phyloP scores from a whole-genome alignment of 2,329 filamentous ascomycete species.

The Talaromyces sp. region DNA sequence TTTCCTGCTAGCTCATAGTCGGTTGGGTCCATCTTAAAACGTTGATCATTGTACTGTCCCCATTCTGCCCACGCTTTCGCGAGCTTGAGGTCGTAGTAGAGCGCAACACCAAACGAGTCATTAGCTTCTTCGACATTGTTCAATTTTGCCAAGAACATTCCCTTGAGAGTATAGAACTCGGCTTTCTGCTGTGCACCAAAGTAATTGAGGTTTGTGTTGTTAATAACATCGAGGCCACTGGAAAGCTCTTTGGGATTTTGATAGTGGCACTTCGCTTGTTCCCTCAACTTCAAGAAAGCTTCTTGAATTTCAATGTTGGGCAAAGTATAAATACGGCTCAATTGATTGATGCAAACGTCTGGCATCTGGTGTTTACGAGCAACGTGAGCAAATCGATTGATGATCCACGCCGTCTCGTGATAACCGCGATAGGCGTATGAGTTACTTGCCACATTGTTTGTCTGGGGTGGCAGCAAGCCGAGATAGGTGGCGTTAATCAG shows the following conservation, averaged over 20 bases:
- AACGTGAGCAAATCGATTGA: conserved; percentile 97
- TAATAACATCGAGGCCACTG: conserved; percentile 94
- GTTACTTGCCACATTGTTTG: conserved; percentile 78
- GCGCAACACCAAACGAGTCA: conserved; percentile 85
- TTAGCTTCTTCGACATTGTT: conserved; percentile 88
- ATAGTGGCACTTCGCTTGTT: conserved; percentile 98
- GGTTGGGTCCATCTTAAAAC: conserved; percentile 85
- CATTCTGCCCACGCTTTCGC: conserved; percentile 99
- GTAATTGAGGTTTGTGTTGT: conserved; percentile 98
- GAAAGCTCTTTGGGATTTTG: conserved; percentile 90
- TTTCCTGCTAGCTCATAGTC: conserved; percentile 83
- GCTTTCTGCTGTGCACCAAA: conserved; percentile 95
- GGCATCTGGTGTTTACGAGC: conserved; percentile 94
- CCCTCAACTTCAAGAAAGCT: conserved; percentile 94
- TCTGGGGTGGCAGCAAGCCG: conserved; percentile 72
- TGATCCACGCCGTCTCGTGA: conserved; percentile 99
- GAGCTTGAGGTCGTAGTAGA: conserved; percentile 93
- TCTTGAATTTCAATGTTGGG: conserved; percentile 99
- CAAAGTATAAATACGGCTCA: conserved; percentile 96
- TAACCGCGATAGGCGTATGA: conserved; percentile 97
- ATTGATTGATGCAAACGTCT: conserved; percentile 94
- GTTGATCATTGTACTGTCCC: conserved; percentile 95
- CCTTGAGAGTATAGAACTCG: conserved; percentile 98
- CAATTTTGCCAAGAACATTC: conserved; percentile 97
- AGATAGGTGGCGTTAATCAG: conserved; percentile 95